Percentiles rank a stretch among this genome's conserved stretches.
These are phyloP conservation scores for Rhodotorula babjevae DNA, from an alignment of 768 basidiomycete species.

Conservation along the genomic window DNA sequence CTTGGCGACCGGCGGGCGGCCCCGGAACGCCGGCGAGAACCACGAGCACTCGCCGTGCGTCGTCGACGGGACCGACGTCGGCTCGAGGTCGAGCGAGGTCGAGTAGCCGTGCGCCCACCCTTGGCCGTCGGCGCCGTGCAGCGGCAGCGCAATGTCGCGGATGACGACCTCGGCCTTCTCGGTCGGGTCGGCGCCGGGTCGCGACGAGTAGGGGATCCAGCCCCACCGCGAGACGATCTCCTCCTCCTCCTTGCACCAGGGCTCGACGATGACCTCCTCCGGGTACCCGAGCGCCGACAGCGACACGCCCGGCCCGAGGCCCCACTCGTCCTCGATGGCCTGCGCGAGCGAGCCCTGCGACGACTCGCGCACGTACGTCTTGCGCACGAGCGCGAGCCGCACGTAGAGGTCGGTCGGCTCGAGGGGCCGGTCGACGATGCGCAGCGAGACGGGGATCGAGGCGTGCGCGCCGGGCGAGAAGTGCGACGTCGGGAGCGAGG, in stretches of 20 bases:
- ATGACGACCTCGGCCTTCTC: conserved; percentile 41
- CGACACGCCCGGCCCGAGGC: conserved; percentile 29
- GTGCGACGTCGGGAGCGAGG: conserved; percentile 41
- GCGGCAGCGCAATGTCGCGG: conserved; percentile 40
- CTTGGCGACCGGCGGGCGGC: conserved; percentile 31
- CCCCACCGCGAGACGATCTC: conserved; percentile 44
- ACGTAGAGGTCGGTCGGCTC: conserved; percentile 43
- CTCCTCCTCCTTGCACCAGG: conserved; percentile 42
- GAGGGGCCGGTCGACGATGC: conserved; percentile 42
- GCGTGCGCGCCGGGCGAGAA: conserved; percentile 40
- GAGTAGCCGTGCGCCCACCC: conserved; percentile 42
- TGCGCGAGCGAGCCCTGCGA: conserved; percentile 13
- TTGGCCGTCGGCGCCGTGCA: conserved; percentile 27
- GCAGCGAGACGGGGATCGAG: conserved; percentile 41
- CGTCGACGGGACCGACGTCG: conserved; percentile 31
- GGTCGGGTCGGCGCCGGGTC: conserved; percentile 39
- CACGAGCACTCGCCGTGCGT: conserved; percentile 42
- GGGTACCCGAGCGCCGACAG: conserved; percentile 35
- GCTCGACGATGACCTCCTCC: conserved; percentile 41
- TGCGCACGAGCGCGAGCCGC: conserved; percentile 42
- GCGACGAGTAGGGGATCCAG: conserved; percentile 39
- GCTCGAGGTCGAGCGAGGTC: conserved; percentile 40
- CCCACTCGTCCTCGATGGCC: conserved; percentile 42
- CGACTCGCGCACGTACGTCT: conserved; percentile 42
- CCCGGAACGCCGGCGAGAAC: conserved; percentile 42